Evolutionary conservation across 495 filamentous ascomycete species (phyloP).

Genomic region (Lasiosphaeris hirsuta): DNA sequence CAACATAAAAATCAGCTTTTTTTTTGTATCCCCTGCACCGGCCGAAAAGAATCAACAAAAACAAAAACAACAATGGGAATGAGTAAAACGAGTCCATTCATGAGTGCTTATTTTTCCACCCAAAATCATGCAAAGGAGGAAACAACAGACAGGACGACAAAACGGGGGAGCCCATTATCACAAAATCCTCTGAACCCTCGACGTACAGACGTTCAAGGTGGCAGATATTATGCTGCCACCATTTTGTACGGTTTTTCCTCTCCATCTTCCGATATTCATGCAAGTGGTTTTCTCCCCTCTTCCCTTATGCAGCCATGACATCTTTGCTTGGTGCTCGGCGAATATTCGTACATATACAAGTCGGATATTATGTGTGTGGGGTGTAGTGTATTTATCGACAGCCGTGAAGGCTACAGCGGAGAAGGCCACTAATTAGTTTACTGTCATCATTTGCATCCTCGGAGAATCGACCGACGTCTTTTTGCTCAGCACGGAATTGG

Average conservation of each 20-base stretch:
- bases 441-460: slow-evolving; percentile 68
- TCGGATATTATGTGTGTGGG: slow-evolving; percentile 14
- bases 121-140: slow-evolving; percentile 5
- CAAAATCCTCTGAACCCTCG: slow-evolving; percentile 1
- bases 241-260: not conserved
- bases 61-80: not conserved
- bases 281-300: not conserved
- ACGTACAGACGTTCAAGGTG: slow-evolving; percentile 1
- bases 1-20: not conserved
- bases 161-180: slow-evolving; percentile 7
- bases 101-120: slow-evolving; percentile 11
- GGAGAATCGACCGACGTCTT: slow-evolving; percentile 46
- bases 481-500: slow-evolving; percentile 45
- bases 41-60: not conserved
- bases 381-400: not conserved
- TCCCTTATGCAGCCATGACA: slow-evolving; percentile 5
- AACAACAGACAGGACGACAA: slow-evolving; percentile 2
- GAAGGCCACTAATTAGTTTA: slow-evolving; percentile 40
- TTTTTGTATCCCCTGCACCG: slow-evolving; percentile 14
- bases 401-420: not conserved
- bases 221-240: not conserved
- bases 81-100: slow-evolving; percentile 2
- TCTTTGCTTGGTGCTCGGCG: not conserved
- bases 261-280: slow-evolving; percentile 2
- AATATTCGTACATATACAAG: slow-evolving; percentile 26